Evolutionary conservation across 2,329 filamentous ascomycete species (phyloP).

Genomic region (Bipolaris zeicola): DNA sequence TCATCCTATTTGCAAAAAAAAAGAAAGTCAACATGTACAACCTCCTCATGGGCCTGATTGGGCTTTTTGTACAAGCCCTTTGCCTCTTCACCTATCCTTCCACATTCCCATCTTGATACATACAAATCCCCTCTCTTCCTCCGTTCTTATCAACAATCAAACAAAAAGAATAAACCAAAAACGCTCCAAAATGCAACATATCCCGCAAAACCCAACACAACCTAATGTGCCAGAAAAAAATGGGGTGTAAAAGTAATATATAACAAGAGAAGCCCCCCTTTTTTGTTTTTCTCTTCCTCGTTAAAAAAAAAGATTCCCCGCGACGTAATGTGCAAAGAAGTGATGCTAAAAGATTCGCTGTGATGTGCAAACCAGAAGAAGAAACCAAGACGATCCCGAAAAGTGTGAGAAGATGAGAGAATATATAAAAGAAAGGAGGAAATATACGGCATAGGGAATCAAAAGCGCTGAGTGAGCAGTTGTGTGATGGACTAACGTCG

Average conservation of each 20-base stretch:
- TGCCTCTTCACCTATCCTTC: too few relatives aligned
- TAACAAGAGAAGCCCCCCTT: not conserved
- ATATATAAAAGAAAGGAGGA: not conserved
- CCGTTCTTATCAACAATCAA: too few relatives aligned
- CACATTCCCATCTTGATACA: not conserved
- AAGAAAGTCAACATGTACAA: not conserved
- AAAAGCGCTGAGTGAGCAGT: not conserved
- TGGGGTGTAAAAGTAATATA: too few relatives aligned
- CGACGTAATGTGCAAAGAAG: not conserved
- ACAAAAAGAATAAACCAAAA: not conserved
- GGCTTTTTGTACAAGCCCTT: too few relatives aligned
- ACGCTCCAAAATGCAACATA: not conserved
- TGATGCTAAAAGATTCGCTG: not conserved
- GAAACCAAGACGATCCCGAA: too few relatives aligned
- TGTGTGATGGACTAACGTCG: not conserved
- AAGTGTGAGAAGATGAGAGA: not conserved
- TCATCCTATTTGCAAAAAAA: too few relatives aligned
- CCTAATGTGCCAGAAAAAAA: too few relatives aligned
- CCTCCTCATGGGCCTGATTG: not conserved
- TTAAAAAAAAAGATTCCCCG: too few relatives aligned
- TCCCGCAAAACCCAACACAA: too few relatives aligned
- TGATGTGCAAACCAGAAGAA: not conserved
- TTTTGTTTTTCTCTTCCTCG: not conserved
- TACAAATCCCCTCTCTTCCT: too few relatives aligned
- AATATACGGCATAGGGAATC: not conserved